Evolutionary conservation across 2,329 filamentous ascomycete genomes (phyloP), one percentile per base, ranked within the genome.

Genomic region (Cordyceps sp.): DNA sequence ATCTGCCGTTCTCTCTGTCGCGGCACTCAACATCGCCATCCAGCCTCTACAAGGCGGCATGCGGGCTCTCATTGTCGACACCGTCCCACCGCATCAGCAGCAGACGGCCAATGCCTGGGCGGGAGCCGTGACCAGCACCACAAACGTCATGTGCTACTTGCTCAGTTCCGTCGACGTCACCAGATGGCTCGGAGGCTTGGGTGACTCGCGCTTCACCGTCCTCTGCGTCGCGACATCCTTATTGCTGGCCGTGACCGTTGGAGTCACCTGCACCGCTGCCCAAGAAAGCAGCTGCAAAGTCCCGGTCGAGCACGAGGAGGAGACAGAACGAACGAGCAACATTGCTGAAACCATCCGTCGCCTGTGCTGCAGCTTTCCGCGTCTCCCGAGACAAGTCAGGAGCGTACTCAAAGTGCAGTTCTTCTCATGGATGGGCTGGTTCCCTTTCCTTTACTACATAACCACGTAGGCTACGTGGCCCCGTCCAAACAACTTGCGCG

Each of bases 11-110:
- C 66, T 83, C 35, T 88, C 88, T 7, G 84, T 93, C 6, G 49
- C 85, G 20, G 78, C 85, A 58, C 67, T 96, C 31, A 88, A 96
- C 52, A 90, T 96, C 53, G 75, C 86, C 45, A 90, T 96, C 59
- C 96, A 96, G 55, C 90, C 86, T 69, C 83, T 96, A 22, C 88
- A 96, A 67, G 88, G 90, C 30, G 81, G 76, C 5, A 81, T 94
- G 46, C 72, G 86, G 41, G 84, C 86, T 17, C 93, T 92, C 50
- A 93, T 96, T 33, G 81, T 94, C 17, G 88, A 96, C 49, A 88
- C 85, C 46, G 81, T 83, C 1, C 90, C 90, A 0, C 73, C 82
- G 2, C 86, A 94, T 47, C 88, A 96, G 52, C 88, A 96, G 58
- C 86, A 93, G 54, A 67, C 78, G 24, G 88, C 86, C 33, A 96